Conservation (phyloP, 139 green algal genomes). For the Closterium sp. region DNA sequence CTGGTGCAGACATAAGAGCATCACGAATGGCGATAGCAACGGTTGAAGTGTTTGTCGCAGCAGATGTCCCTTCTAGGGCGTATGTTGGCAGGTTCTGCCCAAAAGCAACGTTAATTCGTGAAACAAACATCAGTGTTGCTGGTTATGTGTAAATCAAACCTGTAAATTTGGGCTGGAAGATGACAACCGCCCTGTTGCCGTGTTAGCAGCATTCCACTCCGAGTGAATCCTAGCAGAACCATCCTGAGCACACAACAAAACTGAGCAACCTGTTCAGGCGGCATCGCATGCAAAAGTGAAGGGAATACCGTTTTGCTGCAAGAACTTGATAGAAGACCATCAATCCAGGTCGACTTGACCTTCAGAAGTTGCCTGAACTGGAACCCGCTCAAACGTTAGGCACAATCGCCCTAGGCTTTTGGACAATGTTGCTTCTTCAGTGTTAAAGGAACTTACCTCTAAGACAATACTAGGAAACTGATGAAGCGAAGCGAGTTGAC, state of each 20-base stretch:
- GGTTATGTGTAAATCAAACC: constrained; percentile 3
- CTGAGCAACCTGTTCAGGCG: neutral
- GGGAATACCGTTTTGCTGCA: neutral
- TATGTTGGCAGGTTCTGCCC: constrained; percentile 13
- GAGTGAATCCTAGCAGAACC: constrained; percentile 19
- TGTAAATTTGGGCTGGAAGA: constrained; percentile 31
- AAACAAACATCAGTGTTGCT: neutral
- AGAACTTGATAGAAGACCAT: constrained; percentile 12
- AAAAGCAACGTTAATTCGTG: neutral
- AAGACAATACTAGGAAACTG: constrained; percentile 5
- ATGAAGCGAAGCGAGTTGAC: constrained; percentile 10
- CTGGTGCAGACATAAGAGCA: constrained; percentile 10
- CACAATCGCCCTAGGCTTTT: neutral
- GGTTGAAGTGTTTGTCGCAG: neutral
- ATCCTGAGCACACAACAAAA: constrained; percentile 17
- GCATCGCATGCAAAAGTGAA: neutral
- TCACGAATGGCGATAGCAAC: constrained; percentile 13
- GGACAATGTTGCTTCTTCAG: neutral
- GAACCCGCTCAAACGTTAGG: neutral
- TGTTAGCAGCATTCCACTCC: constrained; percentile 20
- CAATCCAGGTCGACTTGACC: constrained; percentile 32
- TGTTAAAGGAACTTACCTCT: neutral
- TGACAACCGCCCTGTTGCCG: constrained; percentile 25
- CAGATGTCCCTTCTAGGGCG: neutral
- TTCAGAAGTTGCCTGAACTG: constrained; percentile 37